Base-by-base conservation (phyloP, 2,329 filamentous ascomycete species). In the Xylaria sp. region DNA sequence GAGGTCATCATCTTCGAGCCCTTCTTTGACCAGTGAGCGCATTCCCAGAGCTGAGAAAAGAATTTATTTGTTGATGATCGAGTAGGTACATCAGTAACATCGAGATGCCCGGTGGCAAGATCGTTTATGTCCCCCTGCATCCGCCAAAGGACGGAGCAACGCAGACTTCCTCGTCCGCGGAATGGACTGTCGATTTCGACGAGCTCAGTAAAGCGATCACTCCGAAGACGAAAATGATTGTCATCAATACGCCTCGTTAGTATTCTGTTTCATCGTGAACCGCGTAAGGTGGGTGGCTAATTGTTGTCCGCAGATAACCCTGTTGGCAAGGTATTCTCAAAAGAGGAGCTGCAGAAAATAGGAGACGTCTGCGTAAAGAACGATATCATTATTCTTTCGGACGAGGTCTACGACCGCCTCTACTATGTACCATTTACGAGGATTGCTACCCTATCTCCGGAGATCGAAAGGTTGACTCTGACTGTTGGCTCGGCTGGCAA, bases 1-100 rank as follows among this genome's bases (percentile, higher is more conserved):
- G 94, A 99, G 73, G 94, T 97, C 62, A 97, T 99, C 63, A 84
- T 99, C 52, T 97, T 99, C 71, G 94, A 99, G 77, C 94, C 94
- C 9, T 99, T 97, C 76, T 99, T 97, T 71, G 94, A 99, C 74
- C 94, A 99, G 86, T 90, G 71, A 69, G 79, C 67, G n/a, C 48
- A 26, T 18, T 18, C 46, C n/a, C 8, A 39, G 2, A n/a, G 39
- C 7, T n/a, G 8, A 18, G 2, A 18, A 9, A 6, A 17, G 5
- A 16, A 29, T 16, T 22, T 3, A 42, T 56, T 48, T 57, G 2
- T 24, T 53, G 13, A 47, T n/a, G 11, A 24, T 29, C 16, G 26
- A 29, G 22, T 47, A 86, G 82, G 65, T 96, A 97, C 72, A 96
- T 99, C 63, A 92, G 88, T 78, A 99, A 99, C 75, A 97, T 99